Evolutionary conservation across 352 stramenopile species (phyloP).

Genomic region (Phytophthora cactorum): DNA sequence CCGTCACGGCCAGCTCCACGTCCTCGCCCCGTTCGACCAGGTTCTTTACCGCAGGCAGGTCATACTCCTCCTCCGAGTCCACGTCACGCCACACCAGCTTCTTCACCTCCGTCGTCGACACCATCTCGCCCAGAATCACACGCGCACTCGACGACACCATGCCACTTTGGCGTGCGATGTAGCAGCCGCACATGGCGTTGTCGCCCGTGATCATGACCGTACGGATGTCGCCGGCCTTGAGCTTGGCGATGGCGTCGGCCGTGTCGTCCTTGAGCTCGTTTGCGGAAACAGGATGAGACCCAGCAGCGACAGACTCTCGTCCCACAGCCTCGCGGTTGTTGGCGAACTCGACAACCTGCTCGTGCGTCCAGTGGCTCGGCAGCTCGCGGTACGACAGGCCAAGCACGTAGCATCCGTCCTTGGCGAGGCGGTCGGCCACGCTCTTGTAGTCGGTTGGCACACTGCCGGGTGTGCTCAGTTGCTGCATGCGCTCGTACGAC

Average conservation of each 20-base stretch:
- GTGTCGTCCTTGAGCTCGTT: slow-evolving; percentile 82
- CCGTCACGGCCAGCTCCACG: slow-evolving; percentile 74
- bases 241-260: slow-evolving; percentile 58
- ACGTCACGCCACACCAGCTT: slow-evolving; percentile 57
- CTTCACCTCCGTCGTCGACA: slow-evolving; percentile 33
- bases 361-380: slow-evolving; percentile 37
- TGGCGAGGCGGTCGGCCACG: slow-evolving; percentile 42
- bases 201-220: slow-evolving; percentile 87
- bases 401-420: slow-evolving; percentile 83
- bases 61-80: slow-evolving; percentile 46
- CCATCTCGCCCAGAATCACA: slow-evolving; percentile 49
- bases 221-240: slow-evolving; percentile 67
- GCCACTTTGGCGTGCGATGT: slow-evolving; percentile 51
- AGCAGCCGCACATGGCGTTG: slow-evolving; percentile 63
- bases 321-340: slow-evolving; percentile 69
- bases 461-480: slow-evolving; percentile 45
- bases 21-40: slow-evolving; percentile 30
- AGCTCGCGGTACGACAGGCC: slow-evolving; percentile 54
- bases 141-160: slow-evolving; percentile 42
- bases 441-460: slow-evolving; percentile 68
- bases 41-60: slow-evolving; percentile 38
- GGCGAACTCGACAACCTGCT: slow-evolving; percentile 33
- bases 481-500: slow-evolving; percentile 80
- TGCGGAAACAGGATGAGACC: slow-evolving; percentile 88
- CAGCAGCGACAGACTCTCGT: slow-evolving; percentile 70